Evolutionary conservation across 2,329 filamentous ascomycete species (phyloP).

Genomic region (Alternaria ventricosa): DNA sequence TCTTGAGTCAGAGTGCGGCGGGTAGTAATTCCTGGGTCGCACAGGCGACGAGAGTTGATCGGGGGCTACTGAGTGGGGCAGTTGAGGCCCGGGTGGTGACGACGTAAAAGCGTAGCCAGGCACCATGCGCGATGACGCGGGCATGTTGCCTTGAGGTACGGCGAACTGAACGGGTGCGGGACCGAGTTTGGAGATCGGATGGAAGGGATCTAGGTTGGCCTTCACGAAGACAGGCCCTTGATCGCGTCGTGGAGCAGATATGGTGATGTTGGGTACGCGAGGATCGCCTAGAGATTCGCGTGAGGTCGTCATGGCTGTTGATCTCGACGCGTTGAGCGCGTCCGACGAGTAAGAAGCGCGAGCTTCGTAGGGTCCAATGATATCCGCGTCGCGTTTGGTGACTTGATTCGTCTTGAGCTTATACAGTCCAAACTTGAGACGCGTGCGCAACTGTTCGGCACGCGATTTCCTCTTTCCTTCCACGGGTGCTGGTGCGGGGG

Average conservation of each 20-base stretch:
- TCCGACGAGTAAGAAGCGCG: constrained; percentile 25
- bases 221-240: constrained; percentile 32
- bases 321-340: constrained; percentile 25
- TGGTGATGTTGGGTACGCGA: constrained; percentile 37
- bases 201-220: constrained; percentile 42
- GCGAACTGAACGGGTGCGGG: constrained; percentile 50
- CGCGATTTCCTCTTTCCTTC: constrained; percentile 53
- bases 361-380: constrained; percentile 50
- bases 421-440: constrained; percentile 75
- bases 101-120: constrained; percentile 37
- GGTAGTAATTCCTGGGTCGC: constrained; percentile 13
- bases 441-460: constrained; percentile 70
- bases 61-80: constrained; percentile 28
- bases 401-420: constrained; percentile 77
- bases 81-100: constrained; percentile 27
- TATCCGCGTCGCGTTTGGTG: constrained; percentile 66
- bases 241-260: constrained; percentile 35
- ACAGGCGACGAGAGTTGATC: constrained; percentile 31
- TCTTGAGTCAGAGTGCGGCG: constrained; percentile 19
- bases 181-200: constrained; percentile 39
- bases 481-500: constrained; percentile 12
- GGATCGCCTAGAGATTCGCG: constrained; percentile 13
- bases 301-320: constrained; percentile 28
- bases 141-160: constrained; percentile 27
- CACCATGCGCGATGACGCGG: constrained; percentile 48